Base-by-base conservation (phyloP, 495 filamentous ascomycete genomes). In the Hypomontagnella monticulosa region DNA sequence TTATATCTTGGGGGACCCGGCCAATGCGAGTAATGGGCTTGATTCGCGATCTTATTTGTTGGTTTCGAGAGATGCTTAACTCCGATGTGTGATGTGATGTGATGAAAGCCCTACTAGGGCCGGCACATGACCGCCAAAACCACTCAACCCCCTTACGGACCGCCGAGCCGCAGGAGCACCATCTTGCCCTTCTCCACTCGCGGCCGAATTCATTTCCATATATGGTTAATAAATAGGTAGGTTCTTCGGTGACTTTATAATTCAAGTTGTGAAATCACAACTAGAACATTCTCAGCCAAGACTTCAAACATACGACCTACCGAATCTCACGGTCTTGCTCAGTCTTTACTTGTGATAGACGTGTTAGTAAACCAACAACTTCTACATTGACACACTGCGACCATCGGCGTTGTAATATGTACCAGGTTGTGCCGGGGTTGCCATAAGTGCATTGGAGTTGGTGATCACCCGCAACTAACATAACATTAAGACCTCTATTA, bases 11-110 rank as follows among this genome's bases (percentile, higher is more conserved):
- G 32, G 46, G n/a, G n/a, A n/a, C n/a, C 61, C 61, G 54, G 33
- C 19, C 14, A 38, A 47, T 47, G 46, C 64, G 54, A 67, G 53
- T 61, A 49, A 61, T 57, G 11, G 23, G 44, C 18, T 56, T 8
- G 14, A 46, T 32, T 47, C 47, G 59, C 32, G 18, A 68, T 36
- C 59, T 41, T n/a, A 57, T 67, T 62, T 50, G 57, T 30, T 37
- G 63, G 48, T 32, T 11, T 8, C 11, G 18, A 18, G 18, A 18
- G 5, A 10, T 14, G 44, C 49, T 63, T 68, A 68, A 68, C 58
- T 59, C 65, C 65, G 65, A 59, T 9, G 19, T 43, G 51, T 43
- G 54, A 38, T 68, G 65, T 68, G 65, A 68, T 63, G 59, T 54
- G 65, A 68, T 55, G 61, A 32, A 27, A 55, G 41, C 33, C 42